Conservation (phyloP, 1,284 basidiomycete genomes). For the Tilletia setariae region DNA sequence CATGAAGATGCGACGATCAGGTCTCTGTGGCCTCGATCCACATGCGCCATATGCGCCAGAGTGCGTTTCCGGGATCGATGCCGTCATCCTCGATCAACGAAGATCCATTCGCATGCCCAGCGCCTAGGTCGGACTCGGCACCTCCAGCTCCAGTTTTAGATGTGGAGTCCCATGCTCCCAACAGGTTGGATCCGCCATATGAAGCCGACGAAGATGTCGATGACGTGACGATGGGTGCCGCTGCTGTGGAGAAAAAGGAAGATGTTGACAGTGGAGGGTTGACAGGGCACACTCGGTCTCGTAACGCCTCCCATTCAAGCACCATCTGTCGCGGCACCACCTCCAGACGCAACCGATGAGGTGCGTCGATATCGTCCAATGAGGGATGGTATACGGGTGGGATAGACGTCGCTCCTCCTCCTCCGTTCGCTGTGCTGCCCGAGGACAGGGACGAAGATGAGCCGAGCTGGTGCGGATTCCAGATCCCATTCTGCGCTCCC, state of each 20-base stretch:
- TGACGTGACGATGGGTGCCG: too few relatives aligned
- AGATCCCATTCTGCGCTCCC: not conserved
- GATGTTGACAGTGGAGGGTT: constrained; percentile 1
- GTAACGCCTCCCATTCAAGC: constrained; percentile 6
- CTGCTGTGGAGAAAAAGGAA: too few relatives aligned
- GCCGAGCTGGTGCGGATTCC: too few relatives aligned
- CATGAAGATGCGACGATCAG: not conserved
- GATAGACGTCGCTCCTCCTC: not conserved
- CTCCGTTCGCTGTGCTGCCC: not conserved
- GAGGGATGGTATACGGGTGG: not conserved
- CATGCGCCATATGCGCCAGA: not conserved
- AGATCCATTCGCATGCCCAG: too few relatives aligned
- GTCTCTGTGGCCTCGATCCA: constrained; percentile 9
- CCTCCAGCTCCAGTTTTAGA: too few relatives aligned
- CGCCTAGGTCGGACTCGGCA: too few relatives aligned
- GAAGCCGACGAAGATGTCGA: too few relatives aligned
- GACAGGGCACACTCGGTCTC: constrained; percentile 11
- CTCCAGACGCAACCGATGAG: not conserved
- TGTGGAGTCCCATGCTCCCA: too few relatives aligned
- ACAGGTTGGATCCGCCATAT: too few relatives aligned
- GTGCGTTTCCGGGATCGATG: not conserved
- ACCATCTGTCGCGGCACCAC: constrained; percentile 12
- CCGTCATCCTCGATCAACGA: not conserved
- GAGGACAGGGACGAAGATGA: not conserved
- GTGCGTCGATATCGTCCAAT: constrained; percentile 10